Percentiles rank a stretch among this genome's conserved stretches.
Conservation (phyloP, 2,329 filamentous ascomycete species). For the Scedosporium apiospermum region DNA sequence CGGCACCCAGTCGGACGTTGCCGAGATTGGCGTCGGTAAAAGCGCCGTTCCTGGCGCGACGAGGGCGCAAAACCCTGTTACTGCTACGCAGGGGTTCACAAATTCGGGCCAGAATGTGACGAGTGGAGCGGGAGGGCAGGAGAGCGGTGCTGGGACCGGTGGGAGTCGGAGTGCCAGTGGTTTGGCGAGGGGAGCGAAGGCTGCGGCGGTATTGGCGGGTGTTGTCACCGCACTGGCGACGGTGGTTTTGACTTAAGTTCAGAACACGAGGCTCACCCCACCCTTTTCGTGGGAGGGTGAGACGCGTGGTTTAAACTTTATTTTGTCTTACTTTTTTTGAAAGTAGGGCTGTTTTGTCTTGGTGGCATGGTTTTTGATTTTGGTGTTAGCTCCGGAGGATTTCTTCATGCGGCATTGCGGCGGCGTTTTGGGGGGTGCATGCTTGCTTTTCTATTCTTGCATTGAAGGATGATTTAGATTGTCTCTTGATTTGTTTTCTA, state of each 20-base stretch:
- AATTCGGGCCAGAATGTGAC: neutral
- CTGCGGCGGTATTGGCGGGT: neutral
- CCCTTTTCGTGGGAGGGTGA: neutral
- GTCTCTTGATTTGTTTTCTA: neutral
- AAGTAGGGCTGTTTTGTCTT: neutral
- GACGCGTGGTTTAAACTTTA: neutral
- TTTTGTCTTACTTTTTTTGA: neutral
- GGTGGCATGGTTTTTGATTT: neutral
- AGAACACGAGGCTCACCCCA: neutral
- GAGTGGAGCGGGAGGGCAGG: constrained; percentile 3
- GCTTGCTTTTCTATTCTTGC: neutral
- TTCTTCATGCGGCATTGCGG: constrained; percentile 1
- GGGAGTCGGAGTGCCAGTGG: too few species aligned
- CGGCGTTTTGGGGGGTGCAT: neutral
- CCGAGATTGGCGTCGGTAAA: constrained; percentile 44
- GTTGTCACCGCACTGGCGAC: neutral
- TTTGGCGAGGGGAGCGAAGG: neutral
- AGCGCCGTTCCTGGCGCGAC: constrained; percentile 45
- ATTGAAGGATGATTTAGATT: neutral
- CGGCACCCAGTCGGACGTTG: constrained; percentile 32
- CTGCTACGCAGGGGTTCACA: constrained; percentile 36
- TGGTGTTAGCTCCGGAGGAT: neutral
- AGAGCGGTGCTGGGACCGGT: neutral
- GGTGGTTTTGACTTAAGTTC: neutral
- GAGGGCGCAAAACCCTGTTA: constrained; percentile 35